Percentiles rank a stretch among this genome's conserved stretches.
phyloP scores from a whole-genome alignment of 306 rosid genomes.

The Medicago arabica region DNA sequence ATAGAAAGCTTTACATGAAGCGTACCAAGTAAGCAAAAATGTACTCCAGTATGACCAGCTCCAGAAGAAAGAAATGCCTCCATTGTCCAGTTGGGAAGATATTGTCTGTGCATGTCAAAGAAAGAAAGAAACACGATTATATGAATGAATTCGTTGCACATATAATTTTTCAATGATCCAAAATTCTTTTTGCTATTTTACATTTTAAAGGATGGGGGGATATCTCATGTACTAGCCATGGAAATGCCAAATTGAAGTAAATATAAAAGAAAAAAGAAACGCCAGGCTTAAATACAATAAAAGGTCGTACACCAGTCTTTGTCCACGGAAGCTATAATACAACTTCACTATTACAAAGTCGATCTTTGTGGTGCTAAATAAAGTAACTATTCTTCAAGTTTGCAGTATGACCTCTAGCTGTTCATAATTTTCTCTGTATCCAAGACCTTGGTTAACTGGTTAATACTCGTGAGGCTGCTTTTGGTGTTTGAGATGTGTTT shows the following conservation, averaged over 20 bases:
- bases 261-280: no score
- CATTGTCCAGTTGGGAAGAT: slow-evolving; percentile 59
- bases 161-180: slow-evolving; percentile 27
- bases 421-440: no score
- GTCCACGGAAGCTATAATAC: no score
- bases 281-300: background rate
- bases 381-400: background rate
- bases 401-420: no score
- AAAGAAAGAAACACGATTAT: slow-evolving; percentile 37
- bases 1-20: slow-evolving; percentile 34
- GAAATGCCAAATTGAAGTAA: background rate
- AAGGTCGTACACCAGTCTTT: no score
- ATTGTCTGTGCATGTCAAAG: slow-evolving; percentile 58
- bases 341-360: no score
- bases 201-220: no score
- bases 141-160: slow-evolving; percentile 22
- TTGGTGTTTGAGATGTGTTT: no score
- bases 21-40: slow-evolving; percentile 88
- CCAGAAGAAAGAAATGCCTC: slow-evolving; percentile 97
- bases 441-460: no score
- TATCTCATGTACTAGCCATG: no score
- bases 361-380: background rate
- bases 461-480: no score
- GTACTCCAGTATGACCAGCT: slow-evolving; percentile 99
- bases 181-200: background rate